Conservation (phyloP, 257 asterid species). For the Cinchona pubescens region DNA sequence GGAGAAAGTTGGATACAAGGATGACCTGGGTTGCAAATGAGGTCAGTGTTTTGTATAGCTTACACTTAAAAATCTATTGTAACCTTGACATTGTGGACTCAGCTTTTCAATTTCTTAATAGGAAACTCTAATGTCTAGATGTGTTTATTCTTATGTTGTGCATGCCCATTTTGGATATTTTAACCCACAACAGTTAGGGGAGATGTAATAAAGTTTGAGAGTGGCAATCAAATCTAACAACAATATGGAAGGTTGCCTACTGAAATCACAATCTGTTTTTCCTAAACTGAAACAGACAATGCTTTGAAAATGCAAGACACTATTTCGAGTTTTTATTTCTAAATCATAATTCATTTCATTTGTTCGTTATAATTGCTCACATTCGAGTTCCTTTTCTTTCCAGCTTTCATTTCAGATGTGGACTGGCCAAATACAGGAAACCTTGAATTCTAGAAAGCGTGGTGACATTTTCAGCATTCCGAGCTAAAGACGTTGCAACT, state of each 20-base stretch:
- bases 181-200: not conserved
- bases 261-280: not conserved
- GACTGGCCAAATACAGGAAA: constrained; percentile 45
- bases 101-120: not conserved
- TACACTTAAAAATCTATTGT: not conserved
- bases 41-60: constrained; percentile 28
- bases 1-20: constrained; percentile 47
- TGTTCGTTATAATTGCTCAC: not conserved
- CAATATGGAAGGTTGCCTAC: not conserved
- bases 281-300: not conserved
- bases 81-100: not conserved
- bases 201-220: not conserved
- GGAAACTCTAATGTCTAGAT: not conserved
- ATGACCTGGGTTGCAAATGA: constrained; percentile 42
- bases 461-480: constrained; percentile 49
- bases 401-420: constrained; percentile 54
- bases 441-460: constrained; percentile 38
- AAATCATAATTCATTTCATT: not conserved
- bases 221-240: not conserved
- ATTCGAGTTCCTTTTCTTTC: constrained; percentile 13
- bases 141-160: not conserved
- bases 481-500: constrained; percentile 37
- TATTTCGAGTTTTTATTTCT: not conserved
- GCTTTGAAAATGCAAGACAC: not conserved
- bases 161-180: not conserved